Base-by-base conservation (phyloP, 1,284 basidiomycete species). In the Cutaneotrichosporon cutaneum region DNA sequence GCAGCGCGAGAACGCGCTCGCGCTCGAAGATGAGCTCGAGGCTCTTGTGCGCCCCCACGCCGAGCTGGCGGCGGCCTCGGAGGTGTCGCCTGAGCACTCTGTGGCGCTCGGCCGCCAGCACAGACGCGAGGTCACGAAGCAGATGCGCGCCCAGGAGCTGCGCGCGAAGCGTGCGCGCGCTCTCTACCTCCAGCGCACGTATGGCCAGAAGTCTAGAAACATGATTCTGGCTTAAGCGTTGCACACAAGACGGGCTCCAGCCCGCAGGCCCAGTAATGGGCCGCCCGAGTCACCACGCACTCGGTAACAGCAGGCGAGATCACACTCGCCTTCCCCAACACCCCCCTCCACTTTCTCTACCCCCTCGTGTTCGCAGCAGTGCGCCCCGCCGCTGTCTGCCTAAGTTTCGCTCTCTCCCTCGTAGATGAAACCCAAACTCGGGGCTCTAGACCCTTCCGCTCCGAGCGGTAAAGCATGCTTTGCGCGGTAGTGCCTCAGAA, bases 391-490 rank as follows among this genome's bases (percentile, higher is more conserved):
- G 22, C 24, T 27, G 26, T 26, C 48, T 30, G 48, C 16, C 24
- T 51, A 32, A 26, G 18, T 26, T 53, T 54, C 35, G 21, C 22
- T 13, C 22, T 24, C 33, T 53, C 14, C 22, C 32, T 54, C 18
- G 18, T 53, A 35, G 32, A 53, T 53, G 26, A 30, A 14, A 27
- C 24, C 26, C 27, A 30, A 14, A 27, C 24, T 18, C 27, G 52
- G 52, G 33, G 35, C 52, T 39, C 21, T 33, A 14, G 24, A 39
- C 52, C 52, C 52, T 39, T 54, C 52, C 52, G 52, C 52, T 26
- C 18, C 22, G 52, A 21, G 52, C 52, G 52, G 52, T 54, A 54
- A 54, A 54, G 33, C 52, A 54, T 54, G 52, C 24, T 26, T 22
- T 54, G 52, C 35, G 35, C 52, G 33, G 21, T 26, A 35, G 33